A percentile compares a stretch with the other conserved stretches of the same genome.
phyloP scores from a whole-genome alignment of 2,329 filamentous ascomycete genomes.

The Fusarium xylarioides region DNA sequence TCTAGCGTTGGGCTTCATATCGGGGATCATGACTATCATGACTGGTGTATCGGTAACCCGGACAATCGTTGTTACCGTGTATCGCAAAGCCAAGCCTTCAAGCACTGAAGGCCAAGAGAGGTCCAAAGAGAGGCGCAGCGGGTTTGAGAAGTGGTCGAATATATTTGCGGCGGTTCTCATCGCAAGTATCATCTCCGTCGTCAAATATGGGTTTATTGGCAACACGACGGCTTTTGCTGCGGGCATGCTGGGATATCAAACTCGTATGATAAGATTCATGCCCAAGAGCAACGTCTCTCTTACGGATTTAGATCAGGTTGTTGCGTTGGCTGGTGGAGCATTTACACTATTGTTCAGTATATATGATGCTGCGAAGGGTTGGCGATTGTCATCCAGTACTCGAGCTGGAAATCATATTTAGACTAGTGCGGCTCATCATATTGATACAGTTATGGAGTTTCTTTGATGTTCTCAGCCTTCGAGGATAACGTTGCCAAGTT shows the following conservation, averaged over 20 bases:
- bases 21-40: background rate
- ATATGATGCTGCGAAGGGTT: background rate
- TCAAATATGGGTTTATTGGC: background rate
- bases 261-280: background rate
- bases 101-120: too few relatives aligned
- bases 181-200: background rate
- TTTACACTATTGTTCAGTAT: background rate
- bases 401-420: background rate
- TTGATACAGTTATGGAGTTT: too few relatives aligned
- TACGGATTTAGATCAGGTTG: background rate
- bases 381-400: background rate
- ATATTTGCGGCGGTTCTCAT: background rate
- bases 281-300: background rate
- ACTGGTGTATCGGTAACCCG: background rate
- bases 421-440: too few relatives aligned
- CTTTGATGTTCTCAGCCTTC: too few relatives aligned
- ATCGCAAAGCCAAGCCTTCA: background rate
- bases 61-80: fast-evolving
- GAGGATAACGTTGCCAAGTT: background rate
- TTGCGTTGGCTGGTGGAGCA: background rate
- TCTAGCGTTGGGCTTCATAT: background rate
- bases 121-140: background rate
- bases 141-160: background rate
- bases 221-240: background rate
- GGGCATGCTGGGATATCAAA: background rate